A percentile compares a stretch with the other conserved stretches of the same genome.
These are phyloP conservation scores for Microsporum canis DNA, from an alignment of 2,329 filamentous ascomycete species.

Conservation along the genomic window DNA sequence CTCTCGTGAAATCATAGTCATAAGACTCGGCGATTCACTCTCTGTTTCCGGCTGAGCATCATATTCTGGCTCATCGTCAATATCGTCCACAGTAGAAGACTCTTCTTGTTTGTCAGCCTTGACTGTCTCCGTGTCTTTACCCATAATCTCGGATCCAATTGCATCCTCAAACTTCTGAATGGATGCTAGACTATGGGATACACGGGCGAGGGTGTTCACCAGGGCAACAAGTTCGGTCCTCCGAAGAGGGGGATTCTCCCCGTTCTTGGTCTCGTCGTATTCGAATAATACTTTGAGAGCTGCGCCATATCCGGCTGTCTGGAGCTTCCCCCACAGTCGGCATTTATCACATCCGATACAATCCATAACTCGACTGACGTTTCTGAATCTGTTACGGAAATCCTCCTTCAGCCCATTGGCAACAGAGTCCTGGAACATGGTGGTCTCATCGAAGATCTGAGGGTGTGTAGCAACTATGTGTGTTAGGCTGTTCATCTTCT, in stretches of 20 bases:
- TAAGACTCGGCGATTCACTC: constrained; percentile 33
- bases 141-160: constrained; percentile 17
- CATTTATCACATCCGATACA: constrained; percentile 99
- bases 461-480: constrained; percentile 53
- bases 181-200: constrained; percentile 68
- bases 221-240: constrained; percentile 88
- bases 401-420: constrained; percentile 79
- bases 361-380: constrained; percentile 94
- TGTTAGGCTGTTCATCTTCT: constrained; percentile 68
- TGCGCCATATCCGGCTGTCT: constrained; percentile 88
- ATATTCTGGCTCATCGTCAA: constrained; percentile 17
- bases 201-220: constrained; percentile 83
- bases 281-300: constrained; percentile 95
- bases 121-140: not conserved
- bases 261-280: constrained; percentile 58
- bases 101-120: constrained; percentile 19
- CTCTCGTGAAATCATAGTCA: constrained; percentile 54
- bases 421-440: constrained; percentile 71
- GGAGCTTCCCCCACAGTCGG: constrained; percentile 92
- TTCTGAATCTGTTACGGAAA: constrained; percentile 93
- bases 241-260: constrained; percentile 59
- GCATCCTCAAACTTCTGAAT: constrained; percentile 58
- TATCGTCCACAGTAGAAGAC: constrained; percentile 16
- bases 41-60: constrained; percentile 21
- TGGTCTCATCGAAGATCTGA: constrained; percentile 82